phyloP scores from a whole-genome alignment of 768 basidiomycete genomes.

The Pleurotus tuber-regium region DNA sequence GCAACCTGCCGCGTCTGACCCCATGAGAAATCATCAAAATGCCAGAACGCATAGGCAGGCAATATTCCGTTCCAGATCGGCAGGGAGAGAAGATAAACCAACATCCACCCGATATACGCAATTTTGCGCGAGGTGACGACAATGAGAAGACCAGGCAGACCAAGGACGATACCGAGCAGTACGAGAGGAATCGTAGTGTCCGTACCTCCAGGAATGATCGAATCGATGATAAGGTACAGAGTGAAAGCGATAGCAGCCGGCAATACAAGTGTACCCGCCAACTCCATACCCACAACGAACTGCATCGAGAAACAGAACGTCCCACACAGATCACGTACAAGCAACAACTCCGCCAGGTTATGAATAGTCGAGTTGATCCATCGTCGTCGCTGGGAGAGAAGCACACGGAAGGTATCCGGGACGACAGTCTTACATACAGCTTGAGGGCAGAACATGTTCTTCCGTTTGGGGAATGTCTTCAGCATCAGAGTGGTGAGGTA shows the following conservation, averaged over 20 bases:
- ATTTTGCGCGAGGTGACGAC: conserved; percentile 94
- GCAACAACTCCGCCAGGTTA: conserved; percentile 90
- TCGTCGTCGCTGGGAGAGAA: conserved; percentile 93
- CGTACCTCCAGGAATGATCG: conserved; percentile 78
- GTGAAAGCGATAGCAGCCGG: conserved; percentile 99
- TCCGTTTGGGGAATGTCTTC: conserved; percentile 99
- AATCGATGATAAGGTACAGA: conserved; percentile 84
- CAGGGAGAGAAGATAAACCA: conserved; percentile 87
- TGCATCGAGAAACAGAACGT: conserved; percentile 99
- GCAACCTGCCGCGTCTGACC: conserved; percentile 87
- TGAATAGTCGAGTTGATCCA: conserved; percentile 99
- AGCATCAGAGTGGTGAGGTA: conserved; percentile 97
- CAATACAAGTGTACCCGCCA: conserved; percentile 92
- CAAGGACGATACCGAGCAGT: conserved; percentile 90
- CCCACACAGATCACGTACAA: conserved; percentile 97
- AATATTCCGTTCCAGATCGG: conserved; percentile 98
- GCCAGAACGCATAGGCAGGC: conserved; percentile 97
- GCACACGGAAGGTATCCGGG: conserved; percentile 91
- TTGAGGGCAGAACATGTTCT: conserved; percentile 98
- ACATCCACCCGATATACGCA: conserved; percentile 96
- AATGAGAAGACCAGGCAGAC: conserved; percentile 93
- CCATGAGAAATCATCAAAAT: conserved; percentile 99
- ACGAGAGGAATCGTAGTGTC: conserved; percentile 89
- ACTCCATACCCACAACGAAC: conserved; percentile 98
- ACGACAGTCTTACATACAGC: conserved; percentile 99